Evolutionary conservation across 108 stramenopile genomes (phyloP), one percentile per base, ranked within the genome.

Genomic region (Schizochytrium sp.): DNA sequence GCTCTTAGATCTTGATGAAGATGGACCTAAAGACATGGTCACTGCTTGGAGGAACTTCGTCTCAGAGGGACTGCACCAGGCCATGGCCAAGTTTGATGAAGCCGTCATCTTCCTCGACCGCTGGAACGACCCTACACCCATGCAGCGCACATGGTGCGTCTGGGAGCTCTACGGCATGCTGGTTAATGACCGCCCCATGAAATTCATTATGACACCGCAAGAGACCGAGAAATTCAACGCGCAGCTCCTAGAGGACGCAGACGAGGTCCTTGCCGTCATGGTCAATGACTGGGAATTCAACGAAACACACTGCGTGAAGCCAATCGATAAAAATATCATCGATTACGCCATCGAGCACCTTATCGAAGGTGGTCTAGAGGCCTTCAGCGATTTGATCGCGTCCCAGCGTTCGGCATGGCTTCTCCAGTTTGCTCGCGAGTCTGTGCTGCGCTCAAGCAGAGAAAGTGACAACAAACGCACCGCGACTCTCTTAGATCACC

Each of bases 71-170:
- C 59, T 60, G 19, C 59, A 60, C 59, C 19, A 17, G 17, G 59
- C 59, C 59, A 60, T 60, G 19, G 59, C 59, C 59, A 17, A 60
- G 59, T 60, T 60, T n/a, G 59, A 60, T 60, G 59, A 60, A 17
- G 19, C 19, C 19, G 19, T 60, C 59, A 60, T 60, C 59, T 60
- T 19, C 59, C n/a, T 60, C 59, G 19, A 60, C 59, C n/a, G 19
- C n/a, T 60, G 59, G 59, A 17, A 19, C 19, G 59, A 60, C 59
- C 59, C 59, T 17, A 19, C n/a, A 17, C 59, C 59, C 59, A n/a
- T 60, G 59, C 59, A 60, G 59, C 59, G 59, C 59, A n/a, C 59
- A 60, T 60, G 59, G 59, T 60, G 59, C n/a, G 59, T 60, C 19
- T 60, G 59, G 59, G 59, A 60, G 59, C 17, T 60, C 17, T 60